phyloP scores from a whole-genome alignment of 2,329 filamentous ascomycete genomes.

The Sporothrix variecibatus region DNA sequence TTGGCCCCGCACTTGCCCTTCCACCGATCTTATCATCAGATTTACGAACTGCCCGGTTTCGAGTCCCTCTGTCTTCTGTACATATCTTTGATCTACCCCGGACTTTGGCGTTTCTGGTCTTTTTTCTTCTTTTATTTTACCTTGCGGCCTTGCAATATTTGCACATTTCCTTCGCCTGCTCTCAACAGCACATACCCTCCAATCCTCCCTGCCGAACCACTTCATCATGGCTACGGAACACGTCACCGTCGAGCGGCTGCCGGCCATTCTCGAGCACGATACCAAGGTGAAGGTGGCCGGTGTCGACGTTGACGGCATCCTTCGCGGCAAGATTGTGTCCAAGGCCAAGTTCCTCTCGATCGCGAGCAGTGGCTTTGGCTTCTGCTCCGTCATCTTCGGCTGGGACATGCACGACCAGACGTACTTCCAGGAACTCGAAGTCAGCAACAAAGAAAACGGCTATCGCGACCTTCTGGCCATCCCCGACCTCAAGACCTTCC shows the following conservation, averaged over 20 bases:
- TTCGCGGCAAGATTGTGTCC: conserved; percentile 87
- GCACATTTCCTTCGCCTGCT: background rate
- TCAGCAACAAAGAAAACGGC: conserved; percentile 89
- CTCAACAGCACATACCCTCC: background rate
- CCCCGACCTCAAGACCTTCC: conserved; percentile 74
- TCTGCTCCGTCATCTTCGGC: conserved; percentile 92
- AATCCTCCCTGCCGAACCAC: background rate
- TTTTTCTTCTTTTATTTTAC: background rate
- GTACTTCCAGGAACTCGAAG: conserved; percentile 79
- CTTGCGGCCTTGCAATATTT: background rate
- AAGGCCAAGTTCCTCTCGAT: conserved; percentile 91
- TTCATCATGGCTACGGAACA: conserved; percentile 2
- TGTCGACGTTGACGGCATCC: conserved; percentile 80
- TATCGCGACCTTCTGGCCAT: conserved; percentile 84
- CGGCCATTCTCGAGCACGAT: conserved; percentile 68
- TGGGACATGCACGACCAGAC: conserved; percentile 98
- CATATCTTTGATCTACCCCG: background rate
- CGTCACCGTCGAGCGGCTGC: conserved; percentile 66
- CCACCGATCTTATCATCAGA: conserved; percentile 21
- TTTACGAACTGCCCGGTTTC: background rate
- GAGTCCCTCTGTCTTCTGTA: background rate
- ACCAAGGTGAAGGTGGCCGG: conserved; percentile 84
- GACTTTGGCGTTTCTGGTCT: background rate
- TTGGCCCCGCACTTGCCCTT: conserved; percentile 18
- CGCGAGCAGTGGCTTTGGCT: conserved; percentile 79